Conservation (phyloP, 2,329 filamentous ascomycete species). For the Aspergillus sp. region DNA sequence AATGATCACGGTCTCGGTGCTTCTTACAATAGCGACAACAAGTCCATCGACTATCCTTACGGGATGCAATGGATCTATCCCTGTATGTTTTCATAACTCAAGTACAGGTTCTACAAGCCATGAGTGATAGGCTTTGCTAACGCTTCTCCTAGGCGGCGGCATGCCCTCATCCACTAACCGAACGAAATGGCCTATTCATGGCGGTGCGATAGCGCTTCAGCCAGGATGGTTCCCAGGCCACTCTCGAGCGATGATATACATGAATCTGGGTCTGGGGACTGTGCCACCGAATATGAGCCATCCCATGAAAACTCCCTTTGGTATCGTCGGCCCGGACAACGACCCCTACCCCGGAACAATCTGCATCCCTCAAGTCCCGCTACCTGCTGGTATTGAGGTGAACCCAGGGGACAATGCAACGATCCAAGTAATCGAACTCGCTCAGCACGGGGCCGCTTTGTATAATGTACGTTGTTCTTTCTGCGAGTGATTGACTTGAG, state of each 20-base stretch:
- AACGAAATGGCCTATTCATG: constrained; percentile 85
- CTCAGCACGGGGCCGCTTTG: constrained; percentile 77
- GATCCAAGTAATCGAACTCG: constrained; percentile 82
- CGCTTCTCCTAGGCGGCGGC: constrained; percentile 69
- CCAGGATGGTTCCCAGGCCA: constrained; percentile 97
- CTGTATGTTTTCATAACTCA: constrained; percentile 58
- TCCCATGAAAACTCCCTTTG: constrained; percentile 75
- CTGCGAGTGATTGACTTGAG: background rate
- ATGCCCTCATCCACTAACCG: constrained; percentile 75
- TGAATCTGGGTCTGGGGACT: constrained; percentile 86
- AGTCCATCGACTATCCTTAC: constrained; percentile 64
- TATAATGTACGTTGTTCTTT: constrained; percentile 64
- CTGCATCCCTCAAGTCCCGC: constrained; percentile 83
- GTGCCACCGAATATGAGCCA: constrained; percentile 85
- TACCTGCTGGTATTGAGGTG: constrained; percentile 70
- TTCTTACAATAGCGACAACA: constrained; percentile 43
- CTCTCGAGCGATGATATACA: constrained; percentile 74
- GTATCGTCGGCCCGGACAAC: constrained; percentile 59
- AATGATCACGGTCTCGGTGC: constrained; percentile 46
- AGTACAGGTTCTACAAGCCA: background rate
- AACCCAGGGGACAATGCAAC: constrained; percentile 85
- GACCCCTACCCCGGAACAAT: constrained; percentile 74
- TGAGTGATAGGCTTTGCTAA: background rate
- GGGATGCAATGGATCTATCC: constrained; percentile 97
- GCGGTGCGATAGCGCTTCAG: constrained; percentile 85